Percentiles rank a stretch among this genome's conserved stretches.
Conservation (phyloP, 805 yeast species). For the Groenewaldozyma tartarivorans region DNA sequence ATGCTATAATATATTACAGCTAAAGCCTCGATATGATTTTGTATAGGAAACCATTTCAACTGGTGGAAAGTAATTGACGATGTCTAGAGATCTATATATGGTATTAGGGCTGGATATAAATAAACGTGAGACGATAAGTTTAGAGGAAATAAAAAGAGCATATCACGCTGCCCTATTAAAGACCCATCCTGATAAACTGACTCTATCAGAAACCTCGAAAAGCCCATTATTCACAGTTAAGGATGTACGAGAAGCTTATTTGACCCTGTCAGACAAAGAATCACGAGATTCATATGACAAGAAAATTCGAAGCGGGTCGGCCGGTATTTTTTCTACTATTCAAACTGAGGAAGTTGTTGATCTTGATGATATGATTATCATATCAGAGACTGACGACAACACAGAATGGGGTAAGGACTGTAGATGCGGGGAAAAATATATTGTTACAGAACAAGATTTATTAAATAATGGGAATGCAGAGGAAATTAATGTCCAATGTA, state of each 20-base stretch:
- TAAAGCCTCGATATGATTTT: too few species aligned
- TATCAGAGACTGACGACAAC: constrained; percentile 22
- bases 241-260: constrained; percentile 55
- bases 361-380: constrained; percentile 48
- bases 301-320: constrained; percentile 24
- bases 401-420: constrained; percentile 26
- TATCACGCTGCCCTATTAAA: constrained; percentile 51
- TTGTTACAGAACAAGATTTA: constrained; percentile 52
- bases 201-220: constrained; percentile 1
- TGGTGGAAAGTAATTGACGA: too few species aligned
- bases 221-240: constrained; percentile 26
- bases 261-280: constrained; percentile 36
- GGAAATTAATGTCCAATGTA: constrained; percentile 70
- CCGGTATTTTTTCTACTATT: constrained; percentile 28
- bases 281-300: constrained; percentile 45
- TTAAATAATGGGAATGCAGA: constrained; percentile 45
- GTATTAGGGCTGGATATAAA: not conserved
- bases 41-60: too few species aligned
- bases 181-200: constrained; percentile 71
- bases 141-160: constrained; percentile 43
- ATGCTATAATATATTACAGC: too few species aligned
- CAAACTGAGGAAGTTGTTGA: constrained; percentile 64
- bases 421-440: constrained; percentile 39
- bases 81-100: not conserved
- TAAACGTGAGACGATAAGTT: not conserved